Evolutionary conservation across 768 basidiomycete species (phyloP).

Genomic region (Pleurotus ostreatus): DNA sequence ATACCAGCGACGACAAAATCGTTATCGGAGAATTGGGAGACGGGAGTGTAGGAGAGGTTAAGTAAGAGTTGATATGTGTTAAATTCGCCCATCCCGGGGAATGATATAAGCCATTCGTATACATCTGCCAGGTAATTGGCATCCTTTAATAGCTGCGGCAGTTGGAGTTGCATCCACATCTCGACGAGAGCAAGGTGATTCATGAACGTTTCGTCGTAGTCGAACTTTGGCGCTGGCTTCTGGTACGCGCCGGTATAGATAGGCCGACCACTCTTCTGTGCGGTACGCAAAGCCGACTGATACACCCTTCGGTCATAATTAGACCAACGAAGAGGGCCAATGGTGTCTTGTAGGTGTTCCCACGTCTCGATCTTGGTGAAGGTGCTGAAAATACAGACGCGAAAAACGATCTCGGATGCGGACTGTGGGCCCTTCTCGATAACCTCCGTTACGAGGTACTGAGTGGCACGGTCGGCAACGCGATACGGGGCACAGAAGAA

Average conservation of each 20-base stretch:
- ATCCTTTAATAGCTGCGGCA: conserved; percentile 43
- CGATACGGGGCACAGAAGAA: conserved; percentile 76
- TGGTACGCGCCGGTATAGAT: conserved; percentile 73
- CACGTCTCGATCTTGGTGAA: conserved; percentile 75
- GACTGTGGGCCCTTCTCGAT: conserved; percentile 63
- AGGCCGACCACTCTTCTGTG: conserved; percentile 30
- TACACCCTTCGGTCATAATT: conserved; percentile 53
- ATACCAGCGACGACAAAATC: conserved; percentile 71
- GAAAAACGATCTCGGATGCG: conserved; percentile 63
- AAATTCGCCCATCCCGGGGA: conserved; percentile 74
- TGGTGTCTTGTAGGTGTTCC: conserved; percentile 47
- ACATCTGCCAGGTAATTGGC: conserved; percentile 61
- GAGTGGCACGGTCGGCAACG: conserved; percentile 65
- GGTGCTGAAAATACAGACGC: conserved; percentile 64
- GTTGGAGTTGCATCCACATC: conserved; percentile 50
- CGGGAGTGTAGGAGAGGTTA: conserved; percentile 51
- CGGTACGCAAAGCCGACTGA: conserved; percentile 41
- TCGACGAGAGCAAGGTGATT: conserved; percentile 66
- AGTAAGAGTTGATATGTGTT: conserved; percentile 65
- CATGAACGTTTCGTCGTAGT: conserved; percentile 38
- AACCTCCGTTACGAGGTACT: conserved; percentile 66
- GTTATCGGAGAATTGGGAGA: conserved; percentile 58
- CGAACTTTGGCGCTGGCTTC: conserved; percentile 63
- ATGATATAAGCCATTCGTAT: conserved; percentile 53
- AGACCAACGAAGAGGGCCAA: conserved; percentile 61